Conservation (phyloP, 2,329 filamentous ascomycete genomes). For the Cladosporium halotolerans region DNA sequence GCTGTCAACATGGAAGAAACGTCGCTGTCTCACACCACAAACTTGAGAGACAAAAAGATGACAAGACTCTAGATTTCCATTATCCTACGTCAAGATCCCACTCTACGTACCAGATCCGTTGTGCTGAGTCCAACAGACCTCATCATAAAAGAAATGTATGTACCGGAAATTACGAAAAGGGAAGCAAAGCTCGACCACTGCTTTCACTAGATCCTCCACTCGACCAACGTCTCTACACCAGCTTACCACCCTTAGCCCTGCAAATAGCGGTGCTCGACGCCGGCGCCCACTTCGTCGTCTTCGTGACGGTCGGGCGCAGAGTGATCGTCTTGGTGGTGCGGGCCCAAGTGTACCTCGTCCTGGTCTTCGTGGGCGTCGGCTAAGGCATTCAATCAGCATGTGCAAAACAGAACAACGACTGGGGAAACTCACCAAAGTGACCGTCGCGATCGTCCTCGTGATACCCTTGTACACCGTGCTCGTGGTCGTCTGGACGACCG, state of each 20-base stretch:
- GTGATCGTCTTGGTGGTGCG: conserved; percentile 13
- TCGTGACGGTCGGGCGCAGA: conserved; percentile 11
- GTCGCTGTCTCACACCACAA: too few species aligned
- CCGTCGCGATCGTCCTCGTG: conserved; percentile 9
- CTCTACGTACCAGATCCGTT: too few species aligned
- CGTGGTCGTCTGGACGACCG: conserved; percentile 9
- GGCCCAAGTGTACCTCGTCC: conserved; percentile 13
- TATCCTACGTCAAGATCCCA: too few species aligned
- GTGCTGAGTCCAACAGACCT: too few species aligned
- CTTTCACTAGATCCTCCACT: background rate
- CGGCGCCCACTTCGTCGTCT: conserved; percentile 12
- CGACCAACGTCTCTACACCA: background rate
- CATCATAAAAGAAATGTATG: too few species aligned
- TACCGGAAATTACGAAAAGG: too few species aligned
- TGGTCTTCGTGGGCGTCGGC: conserved; percentile 14
- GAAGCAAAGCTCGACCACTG: too few species aligned
- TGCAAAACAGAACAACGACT: background rate
- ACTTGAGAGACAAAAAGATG: too few species aligned
- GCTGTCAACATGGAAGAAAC: too few species aligned
- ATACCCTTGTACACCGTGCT: conserved; percentile 9
- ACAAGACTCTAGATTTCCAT: too few species aligned
- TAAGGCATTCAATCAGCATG: background rate
- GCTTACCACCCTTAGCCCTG: conserved; percentile 18
- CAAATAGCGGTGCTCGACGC: conserved; percentile 12
- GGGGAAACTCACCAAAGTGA: conserved; percentile 13